Base-by-base conservation (phyloP, 2,329 filamentous ascomycete genomes). In the Xylariaceae sp. region DNA sequence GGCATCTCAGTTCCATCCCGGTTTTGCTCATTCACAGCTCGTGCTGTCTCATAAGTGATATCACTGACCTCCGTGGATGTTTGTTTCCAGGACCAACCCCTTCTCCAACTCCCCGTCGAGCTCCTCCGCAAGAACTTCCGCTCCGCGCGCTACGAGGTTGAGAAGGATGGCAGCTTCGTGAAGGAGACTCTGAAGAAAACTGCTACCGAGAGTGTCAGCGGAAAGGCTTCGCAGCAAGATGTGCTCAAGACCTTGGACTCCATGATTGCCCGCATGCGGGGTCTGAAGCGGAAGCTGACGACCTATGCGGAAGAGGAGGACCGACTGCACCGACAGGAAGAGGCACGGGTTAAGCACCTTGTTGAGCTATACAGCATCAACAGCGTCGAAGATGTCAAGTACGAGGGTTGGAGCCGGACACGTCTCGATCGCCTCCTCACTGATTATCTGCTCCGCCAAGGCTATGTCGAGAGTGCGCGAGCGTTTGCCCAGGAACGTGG, bases 121-220 rank as follows among this genome's bases (percentile, higher is more conserved):
- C 88, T 97, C 59, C 87, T 95, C 18, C 88, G 92, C 58, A 93
- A 94, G 73, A 97, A 96, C 77, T 95, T 97, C 77, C 94, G 96
- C 69, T 86, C 88, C 2, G 89, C 89, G 49, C 89, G 92, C 72
- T 86, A 88, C 70, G 80, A 84, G 64, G 84, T 92, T 72, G 89
- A 93, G 71, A 88, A 87, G 71, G 85, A 89, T 66, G 85, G 83
- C 62, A 80, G 81, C 15, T 79, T 80, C 53, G 76, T 91, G 64
- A 85, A 85, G 68, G 81, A 83, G 18, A 75, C 80, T 9, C 79
- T 88, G 60, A 82, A 82, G 65, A 83, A 87, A 51, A 82, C 83
- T 1, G 86, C 88, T 49, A 88, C 87, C 66, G 82, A 84, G 60
- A 86, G 88, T 53, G 78, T 88, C 54, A 83, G 83, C 60, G 84